A percentile compares a stretch with the other conserved stretches of the same genome.
phyloP scores from a whole-genome alignment of 75 land plant genomes.

The Cupressus sempervirens region DNA sequence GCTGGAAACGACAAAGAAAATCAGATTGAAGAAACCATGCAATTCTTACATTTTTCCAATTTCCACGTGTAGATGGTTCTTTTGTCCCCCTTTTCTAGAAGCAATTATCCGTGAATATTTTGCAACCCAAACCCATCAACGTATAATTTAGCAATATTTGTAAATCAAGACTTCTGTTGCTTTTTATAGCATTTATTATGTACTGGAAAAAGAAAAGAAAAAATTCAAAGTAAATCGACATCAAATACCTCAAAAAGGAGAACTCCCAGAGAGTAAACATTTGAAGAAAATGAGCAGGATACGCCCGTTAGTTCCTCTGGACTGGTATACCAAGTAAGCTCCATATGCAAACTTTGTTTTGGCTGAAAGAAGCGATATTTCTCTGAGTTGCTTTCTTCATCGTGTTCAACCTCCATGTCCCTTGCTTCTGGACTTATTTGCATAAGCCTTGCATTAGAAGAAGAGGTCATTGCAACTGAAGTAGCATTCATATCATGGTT shows the following conservation, averaged over 20 bases:
- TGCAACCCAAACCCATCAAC: neutral
- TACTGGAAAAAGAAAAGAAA: neutral
- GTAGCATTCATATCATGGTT: neutral
- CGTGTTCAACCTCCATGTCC: constrained; percentile 14
- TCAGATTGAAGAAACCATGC: neutral
- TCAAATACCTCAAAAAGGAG: constrained; percentile 82
- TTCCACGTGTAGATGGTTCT: neutral
- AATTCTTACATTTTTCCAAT: neutral
- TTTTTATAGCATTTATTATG: neutral
- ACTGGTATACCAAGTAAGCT: constrained; percentile 86
- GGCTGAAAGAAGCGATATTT: constrained; percentile 39
- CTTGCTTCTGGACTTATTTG: neutral
- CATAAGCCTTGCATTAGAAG: constrained; percentile 15
- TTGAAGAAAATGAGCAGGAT: constrained; percentile 64
- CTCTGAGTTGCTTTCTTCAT: constrained; percentile 18
- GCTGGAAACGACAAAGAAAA: constrained; percentile 25
- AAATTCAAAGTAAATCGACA: neutral
- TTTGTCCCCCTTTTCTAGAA: neutral
- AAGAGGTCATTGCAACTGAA: neutral
- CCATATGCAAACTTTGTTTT: constrained; percentile 59
- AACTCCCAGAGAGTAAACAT: constrained; percentile 82
- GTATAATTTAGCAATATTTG: neutral
- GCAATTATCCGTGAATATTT: neutral
- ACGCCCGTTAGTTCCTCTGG: constrained; percentile 73
- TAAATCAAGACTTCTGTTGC: neutral